Conservation (phyloP, 371 early-diverging fungal genomes). For the Apophysomyces ossiformis region DNA sequence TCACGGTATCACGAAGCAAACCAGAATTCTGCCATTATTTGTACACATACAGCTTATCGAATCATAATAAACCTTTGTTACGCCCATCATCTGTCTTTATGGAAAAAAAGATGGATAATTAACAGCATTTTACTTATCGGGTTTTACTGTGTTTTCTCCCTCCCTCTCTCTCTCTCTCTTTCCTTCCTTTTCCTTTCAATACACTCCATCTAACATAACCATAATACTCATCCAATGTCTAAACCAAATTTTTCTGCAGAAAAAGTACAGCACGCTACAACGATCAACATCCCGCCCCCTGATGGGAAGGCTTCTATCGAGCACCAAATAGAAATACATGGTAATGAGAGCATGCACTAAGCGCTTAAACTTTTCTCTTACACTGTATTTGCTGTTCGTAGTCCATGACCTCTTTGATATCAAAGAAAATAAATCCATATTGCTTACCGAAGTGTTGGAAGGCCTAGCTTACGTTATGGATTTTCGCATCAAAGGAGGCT, state of each 20-base stretch:
- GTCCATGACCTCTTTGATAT: conserved; percentile 72
- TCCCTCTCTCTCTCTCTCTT: conserved; percentile 5
- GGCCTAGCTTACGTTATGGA: conserved; percentile 95
- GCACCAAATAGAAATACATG: conserved; percentile 88
- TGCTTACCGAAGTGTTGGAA: conserved; percentile 84
- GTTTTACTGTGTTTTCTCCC: neutral
- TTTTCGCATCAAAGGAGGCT: conserved; percentile 85
- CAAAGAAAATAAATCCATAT: conserved; percentile 71
- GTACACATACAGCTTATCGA: no score
- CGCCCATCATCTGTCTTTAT: no score
- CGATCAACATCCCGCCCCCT: conserved; percentile 42
- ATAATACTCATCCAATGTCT: conserved; percentile 7
- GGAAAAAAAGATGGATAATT: no score
- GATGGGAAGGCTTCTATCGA: conserved; percentile 78
- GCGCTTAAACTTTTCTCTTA: conserved; percentile 19
- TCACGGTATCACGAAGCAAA: no score
- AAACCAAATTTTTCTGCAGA: conserved; percentile 8
- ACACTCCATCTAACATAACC: no score
- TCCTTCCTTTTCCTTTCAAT: neutral
- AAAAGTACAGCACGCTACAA: conserved; percentile 30
- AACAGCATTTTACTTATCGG: no score
- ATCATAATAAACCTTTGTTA: no score
- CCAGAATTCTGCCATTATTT: no score
- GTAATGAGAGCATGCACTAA: conserved; percentile 44
- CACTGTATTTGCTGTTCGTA: conserved; percentile 22